phyloP scores from a whole-genome alignment of 306 rosid species.

The Cyamopsis tetragonoloba region DNA sequence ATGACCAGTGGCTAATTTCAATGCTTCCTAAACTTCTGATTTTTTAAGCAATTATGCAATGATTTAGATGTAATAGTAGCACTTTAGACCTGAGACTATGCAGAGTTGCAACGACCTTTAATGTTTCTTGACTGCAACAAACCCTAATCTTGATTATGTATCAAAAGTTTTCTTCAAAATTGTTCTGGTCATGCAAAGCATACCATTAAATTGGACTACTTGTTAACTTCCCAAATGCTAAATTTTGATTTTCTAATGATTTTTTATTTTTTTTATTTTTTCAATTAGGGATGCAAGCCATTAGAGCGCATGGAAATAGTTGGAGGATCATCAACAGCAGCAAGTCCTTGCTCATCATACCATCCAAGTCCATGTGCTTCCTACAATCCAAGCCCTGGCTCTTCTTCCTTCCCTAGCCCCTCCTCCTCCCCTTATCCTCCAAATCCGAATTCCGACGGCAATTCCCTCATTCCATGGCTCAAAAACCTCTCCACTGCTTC shows the following conservation, averaged over 20 bases:
- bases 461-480: slow-evolving; percentile 93
- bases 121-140: no score
- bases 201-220: not conserved
- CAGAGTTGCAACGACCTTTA: no score
- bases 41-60: not conserved
- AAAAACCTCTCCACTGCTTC: slow-evolving; percentile 82
- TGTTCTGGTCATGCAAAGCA: not conserved
- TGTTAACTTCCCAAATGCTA: not conserved
- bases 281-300: slow-evolving; percentile 90
- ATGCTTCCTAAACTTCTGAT: no score
- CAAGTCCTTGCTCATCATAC: slow-evolving; percentile 84
- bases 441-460: slow-evolving; percentile 56
- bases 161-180: not conserved
- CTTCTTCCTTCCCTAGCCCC: slow-evolving; percentile 95
- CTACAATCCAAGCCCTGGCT: slow-evolving; percentile 87
- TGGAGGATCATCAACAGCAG: slow-evolving; percentile 67
- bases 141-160: not conserved
- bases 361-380: slow-evolving; percentile 80
- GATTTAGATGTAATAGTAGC: not conserved
- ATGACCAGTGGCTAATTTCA: no score
- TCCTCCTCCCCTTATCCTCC: slow-evolving; percentile 60
- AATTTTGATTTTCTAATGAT: slow-evolving; percentile 15
- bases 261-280: no score
- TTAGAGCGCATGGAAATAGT: slow-evolving; percentile 58
- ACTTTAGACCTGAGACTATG: not conserved